Percentiles rank a stretch among this genome's conserved stretches.
Evolutionary conservation across 306 rosid species (phyloP).

Genomic region (Biancaea sappan): DNA sequence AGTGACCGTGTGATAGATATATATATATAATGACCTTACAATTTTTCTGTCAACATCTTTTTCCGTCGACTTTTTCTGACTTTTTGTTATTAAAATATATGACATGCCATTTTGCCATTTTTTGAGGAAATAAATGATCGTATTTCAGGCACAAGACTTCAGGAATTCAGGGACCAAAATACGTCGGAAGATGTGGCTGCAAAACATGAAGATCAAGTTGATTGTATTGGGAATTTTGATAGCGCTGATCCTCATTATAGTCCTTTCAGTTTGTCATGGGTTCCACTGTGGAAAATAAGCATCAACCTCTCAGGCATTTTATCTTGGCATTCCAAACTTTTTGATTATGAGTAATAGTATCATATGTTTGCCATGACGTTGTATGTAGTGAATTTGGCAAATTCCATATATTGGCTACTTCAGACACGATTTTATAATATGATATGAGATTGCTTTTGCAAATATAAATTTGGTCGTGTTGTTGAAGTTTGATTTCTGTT

Average conservation of each 20-base stretch:
- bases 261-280: conserved; percentile 85
- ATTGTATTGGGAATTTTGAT: conserved; percentile 91
- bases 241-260: conserved; percentile 83
- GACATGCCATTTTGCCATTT: background rate
- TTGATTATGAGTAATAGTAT: conserved; percentile 45
- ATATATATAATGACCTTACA: background rate
- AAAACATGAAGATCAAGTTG: conserved; percentile 96
- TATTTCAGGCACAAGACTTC: conserved; percentile 88
- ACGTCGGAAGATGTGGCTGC: conserved; percentile 98
- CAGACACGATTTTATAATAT: conserved; percentile 35
- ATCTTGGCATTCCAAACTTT: conserved; percentile 28
- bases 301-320: conserved; percentile 23
- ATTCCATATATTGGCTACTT: conserved; percentile 23
- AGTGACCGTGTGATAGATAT: background rate
- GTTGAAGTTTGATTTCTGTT: conserved; percentile 24
- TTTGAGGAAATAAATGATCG: conserved; percentile 3
- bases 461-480: conserved; percentile 15
- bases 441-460: conserved; percentile 31
- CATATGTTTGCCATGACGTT: conserved; percentile 43
- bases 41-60: conserved; percentile 15
- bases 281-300: conserved; percentile 75
- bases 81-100: background rate
- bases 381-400: conserved; percentile 49
- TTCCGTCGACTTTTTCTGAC: background rate
- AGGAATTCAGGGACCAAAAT: conserved; percentile 79